Evolutionary conservation across 495 filamentous ascomycete species (phyloP), one percentile per base, ranked within the genome.

Genomic region (Penicillium canariense): DNA sequence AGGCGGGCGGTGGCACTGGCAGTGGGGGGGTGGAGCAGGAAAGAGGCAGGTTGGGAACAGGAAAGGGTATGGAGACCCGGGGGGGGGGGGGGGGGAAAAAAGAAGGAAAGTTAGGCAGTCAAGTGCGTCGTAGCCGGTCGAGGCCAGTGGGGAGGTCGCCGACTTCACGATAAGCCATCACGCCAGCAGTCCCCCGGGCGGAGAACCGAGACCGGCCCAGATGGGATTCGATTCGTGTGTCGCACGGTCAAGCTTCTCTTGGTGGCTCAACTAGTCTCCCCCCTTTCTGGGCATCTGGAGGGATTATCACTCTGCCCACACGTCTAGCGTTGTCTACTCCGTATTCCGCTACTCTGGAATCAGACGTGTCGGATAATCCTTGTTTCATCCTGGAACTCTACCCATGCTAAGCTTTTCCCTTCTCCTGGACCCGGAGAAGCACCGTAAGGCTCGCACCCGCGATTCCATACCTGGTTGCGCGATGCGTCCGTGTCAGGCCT

Each of bases 191-290:
- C 20, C 38, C 8, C 20, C 38, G 42, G 54, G 64, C 59, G 62
- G 62, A 69, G 67, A 61, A 59, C 50, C 54, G 59, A 42, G 35
- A 52, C 39, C 48, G 47, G 42, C 52, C 56, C 53, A 35, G 52
- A 25, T 14, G 25, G 38, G 52, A 40, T 56, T 51, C 58, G 46
- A 65, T 65, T 68, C 65, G 65, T 61, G 65, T 62, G 61, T 61
- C 44, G 53, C 35, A 45, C 35, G 63, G 67, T 73, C 70, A 73
- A 73, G 70, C 70, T 73, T 73, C 67, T 67, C 63, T 68, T 70
- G 68, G 59, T 54, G 51, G 56, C 47, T 60, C 54, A 57, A 57
- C 57, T 56, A 61, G 38, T 42, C 5, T 22, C 25, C 38, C 49
- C 58, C 56, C 34, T 53, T 60, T 56, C 48, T 47, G 30, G 57